phyloP scores from a whole-genome alignment of 495 filamentous ascomycete species.

The Penicillium herquei region DNA sequence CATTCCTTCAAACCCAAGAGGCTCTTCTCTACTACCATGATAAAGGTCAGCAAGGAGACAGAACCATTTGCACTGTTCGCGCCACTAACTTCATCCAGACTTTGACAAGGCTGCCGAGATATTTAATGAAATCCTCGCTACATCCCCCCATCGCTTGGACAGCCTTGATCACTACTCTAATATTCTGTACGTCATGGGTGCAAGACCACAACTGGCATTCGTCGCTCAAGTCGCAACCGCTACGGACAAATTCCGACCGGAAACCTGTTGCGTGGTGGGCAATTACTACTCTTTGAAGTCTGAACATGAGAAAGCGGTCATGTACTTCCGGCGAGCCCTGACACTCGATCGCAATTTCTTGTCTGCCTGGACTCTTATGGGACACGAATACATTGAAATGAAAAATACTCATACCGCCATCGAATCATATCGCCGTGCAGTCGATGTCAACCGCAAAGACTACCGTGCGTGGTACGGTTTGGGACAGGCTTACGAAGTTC shows the following conservation, averaged over 20 bases:
- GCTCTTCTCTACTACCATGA: constrained; percentile 89
- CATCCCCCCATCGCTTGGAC: constrained; percentile 86
- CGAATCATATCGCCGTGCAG: constrained; percentile 92
- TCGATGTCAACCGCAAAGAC: constrained; percentile 94
- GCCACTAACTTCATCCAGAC: constrained; percentile 43
- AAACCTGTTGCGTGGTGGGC: constrained; percentile 94
- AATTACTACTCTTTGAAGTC: constrained; percentile 96
- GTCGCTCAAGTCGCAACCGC: constrained; percentile 84
- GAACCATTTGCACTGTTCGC: not conserved
- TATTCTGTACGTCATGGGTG: constrained; percentile 89
- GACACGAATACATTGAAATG: constrained; percentile 97
- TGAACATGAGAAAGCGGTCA: constrained; percentile 95
- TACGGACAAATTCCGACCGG: constrained; percentile 93
- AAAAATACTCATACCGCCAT: constrained; percentile 99
- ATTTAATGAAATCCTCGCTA: constrained; percentile 75
- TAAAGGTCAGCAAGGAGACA: constrained; percentile 48
- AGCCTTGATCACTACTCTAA: constrained; percentile 94
- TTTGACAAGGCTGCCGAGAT: constrained; percentile 80
- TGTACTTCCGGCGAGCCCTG: constrained; percentile 96
- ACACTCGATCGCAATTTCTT: constrained; percentile 89
- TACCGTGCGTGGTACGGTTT: constrained; percentile 99
- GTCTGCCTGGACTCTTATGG: constrained; percentile 98
- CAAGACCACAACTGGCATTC: constrained; percentile 84
- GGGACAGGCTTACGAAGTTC: constrained; percentile 94
- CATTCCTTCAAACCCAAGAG: constrained; percentile 85